Evolutionary conservation across 345 rosid genomes (phyloP), one percentile per base, ranked within the genome.

Genomic region (Reutealis trisperma): DNA sequence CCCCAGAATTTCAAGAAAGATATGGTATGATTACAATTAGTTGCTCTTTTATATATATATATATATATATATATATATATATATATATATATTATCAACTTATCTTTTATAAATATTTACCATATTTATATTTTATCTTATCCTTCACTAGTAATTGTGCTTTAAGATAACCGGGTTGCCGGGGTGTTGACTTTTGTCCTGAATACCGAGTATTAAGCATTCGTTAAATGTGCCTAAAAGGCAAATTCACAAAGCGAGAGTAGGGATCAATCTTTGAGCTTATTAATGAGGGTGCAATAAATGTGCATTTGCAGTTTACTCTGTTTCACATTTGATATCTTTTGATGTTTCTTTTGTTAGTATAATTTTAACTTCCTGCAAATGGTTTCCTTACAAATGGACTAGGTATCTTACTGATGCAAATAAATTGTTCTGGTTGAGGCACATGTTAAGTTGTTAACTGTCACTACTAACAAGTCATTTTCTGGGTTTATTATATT

Each of bases 1-100:
- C 92, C 30, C 94, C 94, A 74, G 97, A 93, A 78, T 90, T 90
- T 82, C 98, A 90, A 86, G 94, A 95, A 81, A 86, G 93, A 93
- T 95, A 95, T 81, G 94, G 99, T 95, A 85, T 52, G 88, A 49
- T 69, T 51, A 69, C 34, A 25, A 25, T 69, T 51, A 18, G 60
- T 7, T 69, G 27, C 24, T 22, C 42, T 34, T 0, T 15, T 69
- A 15, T 16, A n/a, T n/a, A n/a, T n/a, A n/a, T n/a, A n/a, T n/a
- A n/a, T n/a, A n/a, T n/a, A n/a, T n/a, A n/a, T n/a, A n/a, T n/a
- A n/a, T n/a, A n/a, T n/a, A n/a, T n/a, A n/a, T n/a, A n/a, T n/a
- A n/a, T n/a, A n/a, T n/a, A n/a, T n/a, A n/a, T n/a, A n/a, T n/a
- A n/a, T n/a, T n/a, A 86, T 84, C 75, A 63, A n/a, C n/a, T 27